phyloP scores from a whole-genome alignment of 768 basidiomycete species.

The Mycena epipterygia region DNA sequence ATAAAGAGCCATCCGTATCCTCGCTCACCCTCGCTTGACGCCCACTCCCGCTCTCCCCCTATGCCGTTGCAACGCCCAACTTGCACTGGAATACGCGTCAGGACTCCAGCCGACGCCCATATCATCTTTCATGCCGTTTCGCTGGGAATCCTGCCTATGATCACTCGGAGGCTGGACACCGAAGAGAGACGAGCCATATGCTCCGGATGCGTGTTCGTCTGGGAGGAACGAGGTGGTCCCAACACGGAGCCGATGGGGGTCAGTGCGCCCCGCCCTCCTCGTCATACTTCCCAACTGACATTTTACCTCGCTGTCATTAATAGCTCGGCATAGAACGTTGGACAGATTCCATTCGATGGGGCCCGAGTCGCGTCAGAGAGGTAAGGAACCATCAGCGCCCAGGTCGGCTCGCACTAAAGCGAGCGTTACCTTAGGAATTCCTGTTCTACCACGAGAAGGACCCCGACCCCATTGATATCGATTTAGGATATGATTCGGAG shows the following conservation, averaged over 20 bases:
- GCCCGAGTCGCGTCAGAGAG: constrained; percentile 82
- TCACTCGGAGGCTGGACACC: constrained; percentile 78
- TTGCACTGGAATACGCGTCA: constrained; percentile 72
- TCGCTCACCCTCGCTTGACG: constrained; percentile 24
- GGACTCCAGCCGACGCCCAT: constrained; percentile 76
- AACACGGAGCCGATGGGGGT: constrained; percentile 78
- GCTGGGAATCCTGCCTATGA: constrained; percentile 70
- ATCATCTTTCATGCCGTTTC: constrained; percentile 82
- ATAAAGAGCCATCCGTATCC: constrained; percentile 24
- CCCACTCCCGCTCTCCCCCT: no score
- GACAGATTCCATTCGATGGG: constrained; percentile 87
- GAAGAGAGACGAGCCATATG: constrained; percentile 79
- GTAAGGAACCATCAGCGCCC: constrained; percentile 50
- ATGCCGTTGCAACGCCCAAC: constrained; percentile 76
- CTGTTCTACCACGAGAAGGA: constrained; percentile 82
- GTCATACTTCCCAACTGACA: constrained; percentile 13
- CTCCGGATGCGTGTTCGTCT: constrained; percentile 85
- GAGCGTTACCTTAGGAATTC: constrained; percentile 68
- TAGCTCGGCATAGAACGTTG: constrained; percentile 85
- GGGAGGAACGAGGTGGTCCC: constrained; percentile 81
- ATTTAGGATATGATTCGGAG: constrained; percentile 65
- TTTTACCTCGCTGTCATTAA: constrained; percentile 31
- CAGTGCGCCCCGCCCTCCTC: constrained; percentile 40
- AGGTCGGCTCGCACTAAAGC: constrained; percentile 14
- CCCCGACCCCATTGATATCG: constrained; percentile 60